Conservation (phyloP, 495 filamentous ascomycete genomes). For the Cercophora scortea region DNA sequence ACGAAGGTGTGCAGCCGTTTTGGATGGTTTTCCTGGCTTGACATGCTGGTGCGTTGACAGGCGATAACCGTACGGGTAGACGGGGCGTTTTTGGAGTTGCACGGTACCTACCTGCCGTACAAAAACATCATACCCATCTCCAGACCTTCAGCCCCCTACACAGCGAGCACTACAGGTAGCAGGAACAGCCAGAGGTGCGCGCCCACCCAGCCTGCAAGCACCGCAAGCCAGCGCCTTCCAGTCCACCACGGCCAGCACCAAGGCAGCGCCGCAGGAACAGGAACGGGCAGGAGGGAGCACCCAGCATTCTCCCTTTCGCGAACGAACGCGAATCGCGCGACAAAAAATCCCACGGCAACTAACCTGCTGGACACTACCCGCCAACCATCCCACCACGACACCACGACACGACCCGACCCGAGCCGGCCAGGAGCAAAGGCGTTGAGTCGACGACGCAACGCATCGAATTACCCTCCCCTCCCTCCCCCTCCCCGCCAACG, state of each 20-base stretch:
- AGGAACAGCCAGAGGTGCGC: neutral
- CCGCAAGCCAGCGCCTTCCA: no score
- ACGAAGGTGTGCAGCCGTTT: constrained; percentile 10
- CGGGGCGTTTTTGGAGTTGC: constrained; percentile 23
- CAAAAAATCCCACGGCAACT: constrained; percentile 12
- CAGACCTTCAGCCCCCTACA: no score
- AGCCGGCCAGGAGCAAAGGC: no score
- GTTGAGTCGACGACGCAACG: constrained; percentile 5
- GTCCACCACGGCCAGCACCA: neutral
- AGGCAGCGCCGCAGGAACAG: constrained; percentile 1
- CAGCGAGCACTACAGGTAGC: neutral
- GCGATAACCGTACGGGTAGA: constrained; percentile 1
- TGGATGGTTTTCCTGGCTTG: constrained; percentile 13
- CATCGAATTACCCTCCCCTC: neutral
- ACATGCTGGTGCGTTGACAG: constrained; percentile 7
- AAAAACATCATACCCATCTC: no score
- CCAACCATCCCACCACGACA: constrained; percentile 11
- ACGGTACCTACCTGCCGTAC: no score
- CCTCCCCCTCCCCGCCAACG: constrained; percentile 8
- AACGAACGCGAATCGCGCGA: constrained; percentile 35
- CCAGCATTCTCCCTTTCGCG: constrained; percentile 18
- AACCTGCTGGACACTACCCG: constrained; percentile 12
- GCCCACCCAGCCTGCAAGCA: no score
- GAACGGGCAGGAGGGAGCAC: no score
- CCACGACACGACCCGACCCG: neutral